A percentile compares a stretch with the other conserved stretches of the same genome.
Evolutionary conservation across 441 rosid genomes (phyloP).

Genomic region (Bruguiera hainesii): DNA sequence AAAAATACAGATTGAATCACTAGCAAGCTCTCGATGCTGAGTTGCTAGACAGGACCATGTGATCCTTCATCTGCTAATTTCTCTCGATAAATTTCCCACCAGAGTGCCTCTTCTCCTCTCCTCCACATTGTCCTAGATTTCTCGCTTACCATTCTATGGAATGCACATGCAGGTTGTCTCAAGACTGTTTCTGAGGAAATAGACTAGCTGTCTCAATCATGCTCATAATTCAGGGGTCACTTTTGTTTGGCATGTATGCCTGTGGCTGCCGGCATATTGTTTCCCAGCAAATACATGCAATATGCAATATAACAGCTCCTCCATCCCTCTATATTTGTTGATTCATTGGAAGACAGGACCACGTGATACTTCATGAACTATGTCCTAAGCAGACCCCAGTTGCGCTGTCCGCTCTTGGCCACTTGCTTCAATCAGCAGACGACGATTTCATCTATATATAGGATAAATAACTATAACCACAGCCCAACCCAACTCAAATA

Average conservation of each 20-base stretch:
- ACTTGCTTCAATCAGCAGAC: background rate
- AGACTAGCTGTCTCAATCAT: too few relatives aligned
- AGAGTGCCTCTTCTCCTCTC: too few relatives aligned
- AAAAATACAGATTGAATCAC: background rate
- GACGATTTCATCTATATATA: background rate
- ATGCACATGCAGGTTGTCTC: too few relatives aligned
- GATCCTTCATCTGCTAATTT: background rate
- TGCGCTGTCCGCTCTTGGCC: background rate
- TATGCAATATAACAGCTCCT: too few relatives aligned
- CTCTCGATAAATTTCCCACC: too few relatives aligned
- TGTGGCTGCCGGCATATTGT: background rate
- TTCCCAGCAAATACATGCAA: background rate
- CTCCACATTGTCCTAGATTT: too few relatives aligned
- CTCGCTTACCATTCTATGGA: too few relatives aligned
- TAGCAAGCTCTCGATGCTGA: background rate
- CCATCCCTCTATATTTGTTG: background rate
- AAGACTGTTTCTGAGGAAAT: too few relatives aligned
- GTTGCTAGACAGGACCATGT: constrained; percentile 14
- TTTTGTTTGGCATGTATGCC: background rate
- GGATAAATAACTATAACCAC: background rate
- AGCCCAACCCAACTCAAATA: background rate
- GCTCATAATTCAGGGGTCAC: background rate
- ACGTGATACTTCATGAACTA: constrained; percentile 2
- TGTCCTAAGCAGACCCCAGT: constrained; percentile 3
- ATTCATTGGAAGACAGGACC: constrained; percentile 1